A percentile compares a stretch with the other conserved stretches of the same genome.
Conservation (phyloP, 352 stramenopile genomes). For the Phytophthora sojae region DNA sequence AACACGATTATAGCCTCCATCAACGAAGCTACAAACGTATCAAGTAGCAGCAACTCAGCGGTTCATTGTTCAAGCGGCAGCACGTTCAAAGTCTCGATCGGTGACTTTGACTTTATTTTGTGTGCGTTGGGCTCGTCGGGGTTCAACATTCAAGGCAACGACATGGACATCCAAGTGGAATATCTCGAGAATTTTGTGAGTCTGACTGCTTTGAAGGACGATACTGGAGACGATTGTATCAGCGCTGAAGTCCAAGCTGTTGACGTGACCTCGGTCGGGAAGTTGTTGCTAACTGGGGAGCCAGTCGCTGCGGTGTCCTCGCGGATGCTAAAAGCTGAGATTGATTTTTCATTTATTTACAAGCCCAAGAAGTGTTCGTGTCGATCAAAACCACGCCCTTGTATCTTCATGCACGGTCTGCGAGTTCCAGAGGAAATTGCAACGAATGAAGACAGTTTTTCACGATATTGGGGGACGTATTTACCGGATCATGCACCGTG, state of each 20-base stretch:
- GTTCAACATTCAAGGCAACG: constrained; percentile 10
- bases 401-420: constrained; percentile 37
- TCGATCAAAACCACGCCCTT: constrained; percentile 16
- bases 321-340: constrained; percentile 7
- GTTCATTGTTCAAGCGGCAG: constrained; percentile 25
- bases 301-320: not conserved
- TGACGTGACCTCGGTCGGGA: not conserved
- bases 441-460: constrained; percentile 6
- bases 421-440: not conserved
- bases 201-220: not conserved
- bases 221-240: not conserved
- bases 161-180: constrained; percentile 15
- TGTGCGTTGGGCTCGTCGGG: constrained; percentile 20
- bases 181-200: constrained; percentile 9
- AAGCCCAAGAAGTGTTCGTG: constrained; percentile 19
- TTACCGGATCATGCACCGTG: constrained; percentile 33
- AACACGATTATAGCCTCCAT: constrained; percentile 17
- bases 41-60: not conserved
- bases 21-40: constrained; percentile 5
- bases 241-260: constrained; percentile 1
- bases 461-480: constrained; percentile 25
- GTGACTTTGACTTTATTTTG: constrained; percentile 9
- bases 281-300: not conserved
- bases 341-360: constrained; percentile 5
- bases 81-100: constrained; percentile 29